These are phyloP conservation scores for Syzygium oleosum DNA, from an alignment of 345 rosid genomes.

Conservation along the genomic window DNA sequence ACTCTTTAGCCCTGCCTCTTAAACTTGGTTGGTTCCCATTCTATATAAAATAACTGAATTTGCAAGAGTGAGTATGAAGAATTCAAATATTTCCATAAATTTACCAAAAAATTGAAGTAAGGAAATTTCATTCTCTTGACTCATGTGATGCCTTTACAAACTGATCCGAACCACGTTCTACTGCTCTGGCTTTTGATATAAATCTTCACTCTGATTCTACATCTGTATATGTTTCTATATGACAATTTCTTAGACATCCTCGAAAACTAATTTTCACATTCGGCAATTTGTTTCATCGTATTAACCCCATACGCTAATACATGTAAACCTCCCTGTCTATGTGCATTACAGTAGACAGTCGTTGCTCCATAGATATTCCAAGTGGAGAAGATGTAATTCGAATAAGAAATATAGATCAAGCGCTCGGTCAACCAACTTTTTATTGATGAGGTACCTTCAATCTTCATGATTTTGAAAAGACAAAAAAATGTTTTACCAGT, in stretches of 20 bases:
- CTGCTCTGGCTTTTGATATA: not conserved
- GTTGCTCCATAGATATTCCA: not conserved
- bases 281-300: not conserved
- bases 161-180: not conserved
- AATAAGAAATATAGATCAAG: not conserved
- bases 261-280: not conserved
- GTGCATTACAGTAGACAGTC: not conserved
- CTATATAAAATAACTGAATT: not conserved
- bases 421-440: not conserved
- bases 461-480: not conserved
- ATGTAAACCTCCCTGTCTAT: not conserved
- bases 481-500: not conserved
- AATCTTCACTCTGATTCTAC: not conserved
- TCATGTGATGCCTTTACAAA: not conserved
- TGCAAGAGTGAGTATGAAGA: not conserved
- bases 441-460: not conserved
- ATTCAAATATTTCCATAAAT: not conserved
- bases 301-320: not conserved
- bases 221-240: not conserved
- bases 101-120: not conserved
- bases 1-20: not conserved
- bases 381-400: not conserved
- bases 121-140: not conserved
- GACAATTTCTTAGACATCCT: not conserved
- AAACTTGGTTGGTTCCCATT: not conserved